Percentiles rank a stretch among this genome's conserved stretches.
Conservation (phyloP, 2,329 filamentous ascomycete genomes). For the Ambrosiella cleistominuta region DNA sequence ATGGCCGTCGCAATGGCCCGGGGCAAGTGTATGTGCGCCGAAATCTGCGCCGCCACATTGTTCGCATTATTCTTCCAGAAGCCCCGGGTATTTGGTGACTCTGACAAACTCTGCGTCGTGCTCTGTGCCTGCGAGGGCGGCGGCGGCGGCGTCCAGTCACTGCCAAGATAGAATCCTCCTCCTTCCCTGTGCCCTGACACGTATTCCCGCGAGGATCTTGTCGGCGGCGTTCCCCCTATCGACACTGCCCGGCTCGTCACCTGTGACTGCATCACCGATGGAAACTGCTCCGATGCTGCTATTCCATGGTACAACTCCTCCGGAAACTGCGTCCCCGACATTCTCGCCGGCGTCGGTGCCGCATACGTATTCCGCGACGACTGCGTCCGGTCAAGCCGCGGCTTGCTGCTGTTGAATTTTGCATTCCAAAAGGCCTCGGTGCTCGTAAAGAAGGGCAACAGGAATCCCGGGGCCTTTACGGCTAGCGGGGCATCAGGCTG, state of each 20-base stretch:
- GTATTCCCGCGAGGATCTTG: constrained; percentile 28
- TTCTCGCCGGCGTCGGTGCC: constrained; percentile 36
- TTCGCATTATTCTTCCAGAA: constrained; percentile 32
- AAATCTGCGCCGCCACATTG: constrained; percentile 19
- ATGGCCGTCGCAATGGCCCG: constrained; percentile 15
- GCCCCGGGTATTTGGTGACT: constrained; percentile 38
- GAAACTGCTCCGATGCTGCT: constrained; percentile 26
- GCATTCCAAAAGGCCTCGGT: constrained; percentile 36
- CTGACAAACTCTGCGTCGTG: constrained; percentile 30
- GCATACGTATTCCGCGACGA: constrained; percentile 41
- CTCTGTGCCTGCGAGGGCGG: constrained; percentile 17
- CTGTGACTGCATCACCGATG: constrained; percentile 9
- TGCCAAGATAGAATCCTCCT: constrained; percentile 20
- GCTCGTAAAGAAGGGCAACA: constrained; percentile 47
- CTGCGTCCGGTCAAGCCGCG: constrained; percentile 20
- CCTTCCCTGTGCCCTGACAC: not conserved
- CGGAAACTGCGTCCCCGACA: constrained; percentile 38
- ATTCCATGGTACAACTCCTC: constrained; percentile 31
- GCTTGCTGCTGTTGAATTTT: constrained; percentile 28
- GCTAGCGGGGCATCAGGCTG: constrained; percentile 38
- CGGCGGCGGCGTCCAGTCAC: constrained; percentile 24
- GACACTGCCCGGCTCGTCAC: constrained; percentile 5
- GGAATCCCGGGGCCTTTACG: constrained; percentile 49
- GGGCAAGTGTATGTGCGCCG: constrained; percentile 24
- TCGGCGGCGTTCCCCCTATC: constrained; percentile 40